Base-by-base conservation (phyloP, 805 yeast genomes). In the Lipomyces mesembrius region DNA sequence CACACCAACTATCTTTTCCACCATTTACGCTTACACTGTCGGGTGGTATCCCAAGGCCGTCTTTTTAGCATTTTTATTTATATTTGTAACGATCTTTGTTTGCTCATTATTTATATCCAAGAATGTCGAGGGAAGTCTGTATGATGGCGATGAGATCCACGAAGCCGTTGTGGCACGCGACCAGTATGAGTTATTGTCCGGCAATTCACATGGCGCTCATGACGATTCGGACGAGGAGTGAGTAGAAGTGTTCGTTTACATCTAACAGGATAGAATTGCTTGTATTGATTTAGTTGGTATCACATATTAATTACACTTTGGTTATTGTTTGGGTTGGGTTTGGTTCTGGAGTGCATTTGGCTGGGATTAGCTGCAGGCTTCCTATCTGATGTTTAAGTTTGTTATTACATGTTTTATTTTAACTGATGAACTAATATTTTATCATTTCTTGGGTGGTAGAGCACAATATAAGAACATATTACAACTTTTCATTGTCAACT, bases 1-100 rank as follows among this genome's bases (percentile, higher is more conserved):
- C 29, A 67, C 71, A 1, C 74, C 73, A 17, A 49, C 64, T 2
- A 37, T 67, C 6, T 71, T 67, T 51, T 63, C 39, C 35, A 60
- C 62, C 8, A 32, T 68, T 27, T 68, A 67, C 55, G 71, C 65
- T 14, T 39, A 52, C 32, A 67, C 71, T 11, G 70, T 72, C 14
- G 68, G 66, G 11, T 59, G 60, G 61, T 57, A 65, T 14, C 66
- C 66, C 46, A 57, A 35, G 57, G 57, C 63, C 17, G 56, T 68
- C 20, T 60, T 64, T 29, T 35, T 60, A 12, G 68, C 49, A 29
- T 39, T 25, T 39, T 5, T 60, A 12, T 32, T 27, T 27, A 39
- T 49, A 14, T 46, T 27, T 32, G 59, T 56, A 12, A 32, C 29
- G 1, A 37, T 51, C 8, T 25, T 68, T 20, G 54, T 46, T 25